A percentile compares a stretch with the other conserved stretches of the same genome.
phyloP scores from a whole-genome alignment of 345 rosid genomes.

The Eucalyptus sp. region DNA sequence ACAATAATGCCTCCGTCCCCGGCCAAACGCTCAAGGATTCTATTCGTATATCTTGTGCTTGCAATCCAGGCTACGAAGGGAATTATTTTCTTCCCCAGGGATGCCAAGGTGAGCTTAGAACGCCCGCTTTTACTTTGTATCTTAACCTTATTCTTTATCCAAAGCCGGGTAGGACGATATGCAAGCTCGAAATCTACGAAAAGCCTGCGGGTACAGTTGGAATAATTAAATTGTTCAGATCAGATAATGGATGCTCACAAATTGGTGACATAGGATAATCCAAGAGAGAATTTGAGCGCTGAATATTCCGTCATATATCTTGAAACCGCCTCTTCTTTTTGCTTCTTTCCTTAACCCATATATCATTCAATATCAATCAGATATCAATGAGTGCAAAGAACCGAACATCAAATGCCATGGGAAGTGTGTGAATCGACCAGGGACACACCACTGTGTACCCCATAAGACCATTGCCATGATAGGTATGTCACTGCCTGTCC shows the following conservation, averaged over 20 bases:
- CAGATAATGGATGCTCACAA: background rate
- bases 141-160: background rate
- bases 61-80: background rate
- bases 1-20: background rate
- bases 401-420: background rate
- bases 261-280: background rate
- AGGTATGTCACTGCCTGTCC: background rate
- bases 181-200: background rate
- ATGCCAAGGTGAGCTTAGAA: background rate
- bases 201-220: background rate
- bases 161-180: background rate
- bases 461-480: background rate
- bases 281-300: background rate
- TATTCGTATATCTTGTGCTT: fast-evolving
- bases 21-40: background rate
- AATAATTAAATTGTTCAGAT: too few species aligned
- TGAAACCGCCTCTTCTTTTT: background rate
- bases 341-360: background rate
- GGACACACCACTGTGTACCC: fast-evolving
- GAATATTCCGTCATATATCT: background rate
- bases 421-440: background rate
- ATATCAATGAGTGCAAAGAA: background rate
- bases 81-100: background rate
- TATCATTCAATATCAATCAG: background rate
- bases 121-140: background rate